Evolutionary conservation across 2,329 filamentous ascomycete species (phyloP).

Genomic region (Tolypocladium inflatum): DNA sequence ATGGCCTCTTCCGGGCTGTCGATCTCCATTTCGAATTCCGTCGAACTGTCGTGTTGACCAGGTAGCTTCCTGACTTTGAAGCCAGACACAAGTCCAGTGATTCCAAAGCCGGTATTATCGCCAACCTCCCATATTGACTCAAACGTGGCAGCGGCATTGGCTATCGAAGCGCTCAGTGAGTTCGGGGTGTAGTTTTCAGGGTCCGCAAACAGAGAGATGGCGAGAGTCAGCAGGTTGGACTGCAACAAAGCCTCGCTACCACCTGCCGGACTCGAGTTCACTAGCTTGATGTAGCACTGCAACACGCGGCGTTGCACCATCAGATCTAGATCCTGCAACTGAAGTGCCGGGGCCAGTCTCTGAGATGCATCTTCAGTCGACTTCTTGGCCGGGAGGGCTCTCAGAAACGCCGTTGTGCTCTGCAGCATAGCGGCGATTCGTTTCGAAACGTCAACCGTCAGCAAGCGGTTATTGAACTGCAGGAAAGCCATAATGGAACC

Average conservation of each 20-base stretch:
- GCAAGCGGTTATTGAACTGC: constrained; percentile 81
- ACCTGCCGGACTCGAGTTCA: constrained; percentile 77
- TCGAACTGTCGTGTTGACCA: constrained; percentile 51
- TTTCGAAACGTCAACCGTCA: constrained; percentile 91
- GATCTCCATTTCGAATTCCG: constrained; percentile 37
- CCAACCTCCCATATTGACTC: constrained; percentile 92
- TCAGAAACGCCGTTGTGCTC: constrained; percentile 85
- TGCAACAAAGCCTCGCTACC: constrained; percentile 81
- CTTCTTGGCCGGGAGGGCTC: constrained; percentile 73
- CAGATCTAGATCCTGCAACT: constrained; percentile 80
- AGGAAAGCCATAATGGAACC: constrained; percentile 88
- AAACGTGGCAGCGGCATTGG: constrained; percentile 79
- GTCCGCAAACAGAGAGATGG: constrained; percentile 86
- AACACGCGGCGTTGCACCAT: constrained; percentile 91
- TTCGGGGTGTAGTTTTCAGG: constrained; percentile 80
- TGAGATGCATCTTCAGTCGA: constrained; percentile 79
- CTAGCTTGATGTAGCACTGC: constrained; percentile 87
- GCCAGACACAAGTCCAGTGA: constrained; percentile 74
- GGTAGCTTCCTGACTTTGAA: constrained; percentile 63
- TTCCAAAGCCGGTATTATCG: constrained; percentile 90
- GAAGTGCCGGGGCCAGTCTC: constrained; percentile 72
- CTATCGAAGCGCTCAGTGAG: constrained; percentile 83
- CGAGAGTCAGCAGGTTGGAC: constrained; percentile 82
- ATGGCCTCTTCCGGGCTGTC: constrained; percentile 55
- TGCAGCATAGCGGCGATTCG: constrained; percentile 90